A percentile compares a stretch with the other conserved stretches of the same genome.
phyloP scores from a whole-genome alignment of 2,329 filamentous ascomycete species.

The Pseudogymnoascus sp. region DNA sequence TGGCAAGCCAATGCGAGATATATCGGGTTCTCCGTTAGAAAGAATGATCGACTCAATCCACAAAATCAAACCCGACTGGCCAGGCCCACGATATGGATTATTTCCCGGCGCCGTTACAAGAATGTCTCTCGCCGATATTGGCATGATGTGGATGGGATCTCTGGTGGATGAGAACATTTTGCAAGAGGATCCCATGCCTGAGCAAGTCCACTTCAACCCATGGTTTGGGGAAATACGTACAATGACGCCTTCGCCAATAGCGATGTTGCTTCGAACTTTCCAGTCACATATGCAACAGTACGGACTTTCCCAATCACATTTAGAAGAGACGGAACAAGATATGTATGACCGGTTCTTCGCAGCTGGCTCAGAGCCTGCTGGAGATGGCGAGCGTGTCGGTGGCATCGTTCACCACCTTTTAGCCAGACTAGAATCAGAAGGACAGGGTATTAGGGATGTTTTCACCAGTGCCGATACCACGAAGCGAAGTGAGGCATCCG shows the following conservation, averaged over 20 bases:
- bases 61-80: not conserved
- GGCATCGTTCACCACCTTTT: not conserved
- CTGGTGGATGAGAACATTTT: not conserved
- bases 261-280: not conserved
- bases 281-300: not conserved
- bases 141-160: not conserved
- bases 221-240: not conserved
- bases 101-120: not conserved
- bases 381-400: not conserved
- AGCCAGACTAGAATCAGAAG: not conserved
- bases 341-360: slow-evolving; percentile 24
- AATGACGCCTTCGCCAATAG: not conserved
- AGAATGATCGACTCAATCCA: not conserved
- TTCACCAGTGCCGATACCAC: not conserved
- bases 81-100: not conserved
- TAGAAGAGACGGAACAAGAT: slow-evolving; percentile 17
- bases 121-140: not conserved
- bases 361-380: not conserved
- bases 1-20: not conserved
- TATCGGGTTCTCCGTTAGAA: not conserved
- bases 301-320: not conserved
- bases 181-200: not conserved
- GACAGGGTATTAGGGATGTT: not conserved
- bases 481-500: not conserved
- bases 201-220: not conserved